Base-by-base conservation (phyloP, 768 basidiomycete species). In the Cystofilobasidium ferigula region DNA sequence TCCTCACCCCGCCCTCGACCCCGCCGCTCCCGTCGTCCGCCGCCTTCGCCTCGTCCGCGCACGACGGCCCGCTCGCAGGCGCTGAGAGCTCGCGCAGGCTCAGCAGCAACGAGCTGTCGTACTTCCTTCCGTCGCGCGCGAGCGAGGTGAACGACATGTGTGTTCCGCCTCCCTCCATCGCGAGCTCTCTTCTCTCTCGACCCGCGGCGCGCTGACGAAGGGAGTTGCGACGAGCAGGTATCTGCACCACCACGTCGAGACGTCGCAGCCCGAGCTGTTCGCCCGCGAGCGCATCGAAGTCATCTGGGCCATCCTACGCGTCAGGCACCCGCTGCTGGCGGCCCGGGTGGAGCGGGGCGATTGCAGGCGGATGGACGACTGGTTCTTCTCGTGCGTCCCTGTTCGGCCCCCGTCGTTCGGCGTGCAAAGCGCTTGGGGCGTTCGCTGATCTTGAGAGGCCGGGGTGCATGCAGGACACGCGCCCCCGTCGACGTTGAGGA, bases 61-160 rank as follows among this genome's bases (percentile, higher is more conserved):
- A 42, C 40, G 4, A 24, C 7, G n/a, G 26, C 47, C 47, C 10
- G 47, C 47, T 5, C 26, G 14, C 47, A 47, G 45, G 8, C n/a
- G 45, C 9, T 20, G 47, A 48, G 47, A 48, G 40, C 40, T 42
- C 40, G 40, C 40, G 40, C 40, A 42, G 20, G 28, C 35, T 66
- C 10, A 38, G 35, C 28, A 83, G 87, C 68, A 88, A 84, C 35
- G 88, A 91, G 74, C 75, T 81, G 12, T 88, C 87, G 0, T 92
- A 89, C 75, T 90, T 82, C 73, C 79, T 90, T 12, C 88, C 86
- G 3, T 84, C 85, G 6, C 80, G 89, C 26, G 84, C 84, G 48
- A 82, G 78, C 61, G 66, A 61, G 2, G 66, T 68, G 0, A 68
- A 68, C 43, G 66, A 68, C 56, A 68, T 68, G 66, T 75, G 72